Evolutionary conservation across 2,329 filamentous ascomycete species (phyloP).

Genomic region (Atkinsonella hypoxylon): DNA sequence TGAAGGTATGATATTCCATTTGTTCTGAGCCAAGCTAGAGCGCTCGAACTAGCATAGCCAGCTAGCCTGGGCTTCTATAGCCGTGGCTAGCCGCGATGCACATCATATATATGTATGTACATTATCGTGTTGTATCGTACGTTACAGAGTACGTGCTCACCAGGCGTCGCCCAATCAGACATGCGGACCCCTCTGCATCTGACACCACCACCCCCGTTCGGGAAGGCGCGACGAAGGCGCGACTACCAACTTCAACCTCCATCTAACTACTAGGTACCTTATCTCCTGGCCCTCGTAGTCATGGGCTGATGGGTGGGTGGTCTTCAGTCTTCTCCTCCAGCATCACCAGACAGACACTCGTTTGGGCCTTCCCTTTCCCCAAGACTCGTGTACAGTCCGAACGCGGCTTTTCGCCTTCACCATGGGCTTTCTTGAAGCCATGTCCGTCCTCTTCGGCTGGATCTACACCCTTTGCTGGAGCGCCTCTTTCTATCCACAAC

Average conservation of each 20-base stretch:
- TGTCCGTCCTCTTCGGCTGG: conserved; percentile 59
- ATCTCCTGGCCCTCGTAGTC: not conserved
- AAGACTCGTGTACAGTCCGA: no score
- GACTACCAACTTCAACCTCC: not conserved
- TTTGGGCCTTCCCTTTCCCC: not conserved
- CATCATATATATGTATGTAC: no score
- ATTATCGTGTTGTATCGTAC: no score
- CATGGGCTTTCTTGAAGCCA: conserved; percentile 29
- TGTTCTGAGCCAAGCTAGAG: no score
- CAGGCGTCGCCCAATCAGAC: no score
- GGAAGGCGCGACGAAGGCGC: not conserved
- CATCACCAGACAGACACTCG: not conserved
- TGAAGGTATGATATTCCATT: no score
- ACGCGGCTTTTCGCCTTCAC: not conserved
- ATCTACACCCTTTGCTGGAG: conserved; percentile 71
- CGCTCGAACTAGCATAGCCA: no score
- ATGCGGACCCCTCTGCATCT: no score
- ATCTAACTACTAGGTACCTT: no score
- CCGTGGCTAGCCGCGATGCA: no score
- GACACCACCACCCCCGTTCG: not conserved
- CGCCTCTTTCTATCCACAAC: conserved; percentile 85
- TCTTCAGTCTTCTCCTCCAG: not conserved
- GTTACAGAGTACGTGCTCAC: no score
- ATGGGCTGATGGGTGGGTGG: not conserved
- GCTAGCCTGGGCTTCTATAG: no score